Base-by-base conservation (phyloP, 768 basidiomycete genomes). In the Suillus clintonianus region DNA sequence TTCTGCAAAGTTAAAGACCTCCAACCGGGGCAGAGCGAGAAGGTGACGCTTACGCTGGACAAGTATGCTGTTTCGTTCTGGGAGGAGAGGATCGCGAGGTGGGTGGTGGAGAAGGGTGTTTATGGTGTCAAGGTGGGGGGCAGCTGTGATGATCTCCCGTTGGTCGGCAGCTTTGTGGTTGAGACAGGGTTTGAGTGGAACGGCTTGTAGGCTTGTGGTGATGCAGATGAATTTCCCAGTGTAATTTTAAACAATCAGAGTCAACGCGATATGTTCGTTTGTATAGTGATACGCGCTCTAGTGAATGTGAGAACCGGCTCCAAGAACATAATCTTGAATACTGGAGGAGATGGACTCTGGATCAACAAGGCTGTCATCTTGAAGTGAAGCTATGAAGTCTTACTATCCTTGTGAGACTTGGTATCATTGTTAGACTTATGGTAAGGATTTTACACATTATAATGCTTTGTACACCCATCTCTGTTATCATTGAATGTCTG, bases 21-120 rank as follows among this genome's bases (percentile, higher is more conserved):
- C 15, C 68, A 72, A 19, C 82, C 86, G 0, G 85, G 86, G 2
- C 71, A 76, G n/a, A 75, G 76, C 8, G 67, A 66, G 51, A 69
- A 64, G 10, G 82, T 85, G 15, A 71, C 63, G 15, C 68, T 94
- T 62, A 68, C 63, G 17, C 74, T 93, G 55, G 86, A 91, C 72
- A 89, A 87, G 72, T 86, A 86, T 64, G 88, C 91, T 4, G 82
- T 93, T 60, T 88, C 87, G 0, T 87, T 80, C 56, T 91, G 88
- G 86, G 83, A 88, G 64, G 78, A 80, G 15, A 64, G 57, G 36
- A 73, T 74, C 62, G 67, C 74, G 34, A 68, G 72, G 17, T 90
- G 88, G 88, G 75, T 76, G 55, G 82, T 85, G 19, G 78, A 79
- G 57, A 74, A 70, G 24, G 89, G 89, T 14, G 74, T 74, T 41